Base-by-base conservation (phyloP, 805 yeast species). In the Saccharomycopsis amapae region DNA sequence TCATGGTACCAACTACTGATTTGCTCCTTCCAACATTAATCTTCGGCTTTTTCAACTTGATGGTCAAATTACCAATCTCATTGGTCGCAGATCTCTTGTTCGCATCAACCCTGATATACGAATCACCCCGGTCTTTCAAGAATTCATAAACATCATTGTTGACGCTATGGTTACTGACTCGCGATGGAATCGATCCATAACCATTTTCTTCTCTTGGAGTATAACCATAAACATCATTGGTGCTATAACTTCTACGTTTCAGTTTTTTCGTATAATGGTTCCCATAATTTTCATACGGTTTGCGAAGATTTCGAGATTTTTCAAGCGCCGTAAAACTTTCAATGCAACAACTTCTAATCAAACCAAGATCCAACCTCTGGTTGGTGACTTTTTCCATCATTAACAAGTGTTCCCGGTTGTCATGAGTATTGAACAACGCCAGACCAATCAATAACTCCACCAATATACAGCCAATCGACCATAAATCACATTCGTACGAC, bases 401-500 rank as follows among this genome's bases (percentile, higher is more conserved):
- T 13, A 95, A 95, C 61, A 93, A 68, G 64, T 93, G 99, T 62
- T 90, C 97, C 42, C 81, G 67, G 61, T 90, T 89, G 60, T 93
- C 97, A 62, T 90, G 96, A 1, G 97, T 93, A 54, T 86, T 88
- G 64, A 90, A 93, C 20, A 93, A 66, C 1, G 97, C 96, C 58
- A 87, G 95, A 23, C 99, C 99, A 17, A 94, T 86, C 32, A 85
- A 80, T 41, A 93, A 65, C 64, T 93, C 99, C 7, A 87, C 89
- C 30, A 93, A 65, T 13, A 93, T 86, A 62, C 97, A 90, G 1
- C 96, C 99, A 37, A 93, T 72, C 1, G 96, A 85, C 99, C 99
- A 93, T 67, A 90, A 69, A 62, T 93, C 99, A 62, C 97, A 90
- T 1, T 97, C 95, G 56, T 75, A 88, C 5, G 96, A 84, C 97